A percentile compares a stretch with the other conserved stretches of the same genome.
phyloP scores from a whole-genome alignment of 768 basidiomycete species.

The Tubosaeta brunneosetosa region DNA sequence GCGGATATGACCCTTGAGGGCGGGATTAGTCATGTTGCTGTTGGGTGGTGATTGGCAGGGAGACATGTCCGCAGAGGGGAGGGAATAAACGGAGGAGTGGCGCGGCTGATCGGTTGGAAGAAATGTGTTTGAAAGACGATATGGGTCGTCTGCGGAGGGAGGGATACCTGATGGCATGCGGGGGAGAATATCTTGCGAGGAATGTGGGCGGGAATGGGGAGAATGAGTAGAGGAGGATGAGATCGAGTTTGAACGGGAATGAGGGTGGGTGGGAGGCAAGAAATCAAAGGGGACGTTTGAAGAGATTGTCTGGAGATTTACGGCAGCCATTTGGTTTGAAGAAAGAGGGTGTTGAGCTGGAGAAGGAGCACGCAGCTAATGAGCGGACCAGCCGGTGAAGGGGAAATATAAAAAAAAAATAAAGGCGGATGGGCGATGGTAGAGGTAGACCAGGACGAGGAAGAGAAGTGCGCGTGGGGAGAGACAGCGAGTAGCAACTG shows the following conservation, averaged over 20 bases:
- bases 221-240: conserved; percentile 73
- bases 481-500: conserved; percentile 13
- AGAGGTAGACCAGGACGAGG: conserved; percentile 22
- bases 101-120: conserved; percentile 42
- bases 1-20: conserved; percentile 73
- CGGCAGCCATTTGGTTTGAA: conserved; percentile 55
- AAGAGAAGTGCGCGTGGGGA: conserved; percentile 17
- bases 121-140: conserved; percentile 57
- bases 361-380: conserved; percentile 29
- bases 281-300: conserved; percentile 68
- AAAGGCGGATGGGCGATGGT: background rate
- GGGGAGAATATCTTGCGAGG: conserved; percentile 61
- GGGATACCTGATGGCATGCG: conserved; percentile 48
- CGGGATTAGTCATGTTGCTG: conserved; percentile 67
- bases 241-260: conserved; percentile 76
- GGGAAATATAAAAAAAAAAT: background rate
- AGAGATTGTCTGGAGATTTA: conserved; percentile 71
- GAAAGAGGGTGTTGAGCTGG: conserved; percentile 38
- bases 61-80: conserved; percentile 38
- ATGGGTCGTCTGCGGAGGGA: conserved; percentile 60
- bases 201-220: conserved; percentile 71
- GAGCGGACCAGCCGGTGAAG: conserved; percentile 56
- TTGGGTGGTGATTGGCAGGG: conserved; percentile 68
- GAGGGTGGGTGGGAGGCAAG: conserved; percentile 54
- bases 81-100: conserved; percentile 42